Evolutionary conservation across 805 yeast genomes (phyloP), one percentile per base, ranked within the genome.

Genomic region (Zygosaccharomyces gambellarensis): DNA sequence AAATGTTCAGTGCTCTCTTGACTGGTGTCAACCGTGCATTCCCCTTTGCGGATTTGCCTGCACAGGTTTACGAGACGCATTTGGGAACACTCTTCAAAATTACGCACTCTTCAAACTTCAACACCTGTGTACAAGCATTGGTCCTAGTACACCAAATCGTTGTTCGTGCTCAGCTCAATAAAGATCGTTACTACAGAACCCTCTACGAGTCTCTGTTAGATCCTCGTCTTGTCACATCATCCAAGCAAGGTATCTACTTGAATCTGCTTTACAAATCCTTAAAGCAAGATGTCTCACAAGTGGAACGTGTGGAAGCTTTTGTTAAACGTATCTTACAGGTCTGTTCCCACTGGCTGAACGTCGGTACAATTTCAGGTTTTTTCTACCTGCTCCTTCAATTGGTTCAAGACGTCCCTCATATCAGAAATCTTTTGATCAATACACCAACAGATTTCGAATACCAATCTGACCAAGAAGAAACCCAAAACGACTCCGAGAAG

Each of bases 11-110:
- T 27, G 97, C 97, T 12, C 77, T 94, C 49, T 78, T 94, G 56
- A 89, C 99, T 1, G 99, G 99, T 58, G 79, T 94, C 50, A 94
- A 94, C 67, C 86, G 99, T 71, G 90, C 98, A 0, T 92, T 88
- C 76, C 98, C 98, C 48, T 94, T 87, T 65, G 82, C 96, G 2
- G 77, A 81, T 54, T 73, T 94, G 47, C 83, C 89, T 14, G 77
- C 81, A 34, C 82, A 84, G 27, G 78, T 80, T 5, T 88, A 84
- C 62, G 80, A 81, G 55, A 74, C 78, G 52, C 97, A 94, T 70
- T 73, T 92, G 62, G 85, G 88, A 62, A 84, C 95, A 0, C 72
- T 94, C 49, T 94, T 85, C 76, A 81, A 81, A 61, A 92, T 92
- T 65, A 90, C 97, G 4, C 97, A 92, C 67, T 85, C 96, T 14